A percentile compares a stretch with the other conserved stretches of the same genome.
Conservation (phyloP, 331 rosid genomes). For the Quercus phellos region DNA sequence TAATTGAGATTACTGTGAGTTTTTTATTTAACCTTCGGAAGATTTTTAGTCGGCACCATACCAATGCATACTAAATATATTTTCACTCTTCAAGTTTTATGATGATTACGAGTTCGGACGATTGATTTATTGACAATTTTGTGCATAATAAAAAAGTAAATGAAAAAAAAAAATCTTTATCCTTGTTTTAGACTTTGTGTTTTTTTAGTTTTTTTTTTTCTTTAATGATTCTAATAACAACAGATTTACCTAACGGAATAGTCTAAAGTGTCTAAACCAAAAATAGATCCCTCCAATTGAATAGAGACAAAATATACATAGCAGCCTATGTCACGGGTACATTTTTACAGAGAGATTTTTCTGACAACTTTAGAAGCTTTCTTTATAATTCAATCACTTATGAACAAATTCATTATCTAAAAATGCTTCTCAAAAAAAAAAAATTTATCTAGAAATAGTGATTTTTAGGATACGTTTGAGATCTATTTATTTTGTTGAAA, state of each 20-base stretch:
- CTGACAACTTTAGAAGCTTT: background rate
- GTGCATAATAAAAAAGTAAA: too few relatives aligned
- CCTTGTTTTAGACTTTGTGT: too few relatives aligned
- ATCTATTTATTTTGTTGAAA: rapidly evolving
- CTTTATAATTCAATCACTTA: too few relatives aligned
- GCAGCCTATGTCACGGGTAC: background rate
- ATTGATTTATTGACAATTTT: too few relatives aligned
- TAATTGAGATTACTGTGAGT: too few relatives aligned
- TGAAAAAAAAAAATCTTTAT: too few relatives aligned
- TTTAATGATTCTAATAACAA: background rate
- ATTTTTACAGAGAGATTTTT: background rate
- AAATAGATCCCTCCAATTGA: background rate
- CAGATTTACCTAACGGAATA: background rate
- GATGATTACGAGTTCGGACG: rapidly evolving
- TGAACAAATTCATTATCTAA: too few relatives aligned
- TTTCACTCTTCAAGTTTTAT: too few relatives aligned
- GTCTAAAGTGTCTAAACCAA: background rate
- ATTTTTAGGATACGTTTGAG: rapidly evolving
- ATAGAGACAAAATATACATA: background rate
- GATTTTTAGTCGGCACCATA: rapidly evolving
- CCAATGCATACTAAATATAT: too few relatives aligned
- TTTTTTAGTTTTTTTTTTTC: too few relatives aligned
- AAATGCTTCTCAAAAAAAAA: too few relatives aligned
- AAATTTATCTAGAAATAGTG: too few relatives aligned
- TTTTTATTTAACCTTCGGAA: rapidly evolving